A percentile compares a stretch with the other conserved stretches of the same genome.
These are phyloP conservation scores for Trametes maxima DNA, from an alignment of 768 basidiomycete species.

Conservation along the genomic window DNA sequence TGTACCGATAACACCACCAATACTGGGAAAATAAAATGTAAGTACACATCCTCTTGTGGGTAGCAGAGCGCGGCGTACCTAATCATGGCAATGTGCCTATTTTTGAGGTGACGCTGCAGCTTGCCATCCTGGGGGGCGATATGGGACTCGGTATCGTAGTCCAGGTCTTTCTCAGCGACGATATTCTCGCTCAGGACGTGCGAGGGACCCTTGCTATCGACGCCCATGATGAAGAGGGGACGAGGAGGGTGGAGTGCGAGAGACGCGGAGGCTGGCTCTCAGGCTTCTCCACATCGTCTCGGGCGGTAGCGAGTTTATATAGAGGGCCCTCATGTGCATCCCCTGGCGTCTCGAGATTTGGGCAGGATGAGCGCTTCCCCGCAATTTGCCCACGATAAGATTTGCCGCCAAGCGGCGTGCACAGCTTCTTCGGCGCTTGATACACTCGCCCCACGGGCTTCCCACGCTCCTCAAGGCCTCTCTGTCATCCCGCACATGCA, in stretches of 20 bases:
- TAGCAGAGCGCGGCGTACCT: conserved; percentile 43
- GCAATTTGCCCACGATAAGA: conserved; percentile 12
- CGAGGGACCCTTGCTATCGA: conserved; percentile 16
- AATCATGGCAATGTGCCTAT: conserved; percentile 83
- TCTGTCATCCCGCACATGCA: no score
- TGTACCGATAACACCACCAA: conserved; percentile 50
- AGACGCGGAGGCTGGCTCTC: conserved; percentile 3
- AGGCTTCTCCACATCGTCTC: background rate
- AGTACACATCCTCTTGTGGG: background rate
- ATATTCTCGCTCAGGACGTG: conserved; percentile 10
- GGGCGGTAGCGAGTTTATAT: conserved; percentile 13
- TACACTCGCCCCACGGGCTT: no score
- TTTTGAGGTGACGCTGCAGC: conserved; percentile 41
- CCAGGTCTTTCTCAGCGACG: conserved; percentile 18
- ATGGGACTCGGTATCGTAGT: conserved; percentile 23
- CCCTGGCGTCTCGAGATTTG: background rate
- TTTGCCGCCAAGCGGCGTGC: background rate
- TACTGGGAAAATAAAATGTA: conserved; percentile 24
- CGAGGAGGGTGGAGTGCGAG: conserved; percentile 4
- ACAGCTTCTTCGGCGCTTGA: background rate
- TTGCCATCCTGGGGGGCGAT: conserved; percentile 13
- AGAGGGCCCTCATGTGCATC: background rate
- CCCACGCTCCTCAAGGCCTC: no score
- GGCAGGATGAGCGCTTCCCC: no score
- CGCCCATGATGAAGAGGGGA: conserved; percentile 14